Conservation (phyloP, 177 flowering plant genomes). For the Telopea speciosissima region DNA sequence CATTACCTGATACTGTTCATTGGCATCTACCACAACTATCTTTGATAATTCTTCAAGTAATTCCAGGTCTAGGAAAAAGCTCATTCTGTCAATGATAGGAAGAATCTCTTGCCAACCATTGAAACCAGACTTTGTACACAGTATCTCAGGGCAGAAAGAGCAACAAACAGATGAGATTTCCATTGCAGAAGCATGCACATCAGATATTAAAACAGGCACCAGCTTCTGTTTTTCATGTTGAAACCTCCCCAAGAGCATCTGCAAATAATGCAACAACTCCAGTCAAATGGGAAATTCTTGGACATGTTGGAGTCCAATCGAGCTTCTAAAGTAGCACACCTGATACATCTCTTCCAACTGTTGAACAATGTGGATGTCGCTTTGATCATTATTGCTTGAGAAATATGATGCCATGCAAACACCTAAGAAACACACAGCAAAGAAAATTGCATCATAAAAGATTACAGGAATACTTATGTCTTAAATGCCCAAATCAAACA, state of each 20-base stretch:
- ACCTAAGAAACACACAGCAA: conserved; percentile 28
- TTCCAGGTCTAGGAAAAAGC: conserved; percentile 53
- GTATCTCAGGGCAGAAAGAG: conserved; percentile 29
- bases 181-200: conserved; percentile 7
- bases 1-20: conserved; percentile 35
- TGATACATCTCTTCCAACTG: conserved; percentile 58
- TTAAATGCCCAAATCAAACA: neutral
- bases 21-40: conserved; percentile 29
- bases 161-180: conserved; percentile 46
- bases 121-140: conserved; percentile 29
- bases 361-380: conserved; percentile 23
- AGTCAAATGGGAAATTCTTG: neutral
- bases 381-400: conserved; percentile 30
- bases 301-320: neutral
- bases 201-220: conserved; percentile 15
- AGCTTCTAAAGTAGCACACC: conserved; percentile 29
- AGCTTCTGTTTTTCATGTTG: conserved; percentile 45
- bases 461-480: neutral
- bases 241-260: conserved; percentile 56
- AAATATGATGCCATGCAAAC: conserved; percentile 58
- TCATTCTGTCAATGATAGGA: conserved; percentile 45
- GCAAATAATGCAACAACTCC: conserved; percentile 10
- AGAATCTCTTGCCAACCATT: conserved; percentile 48
- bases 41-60: conserved; percentile 46
- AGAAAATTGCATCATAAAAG: neutral